phyloP scores from a whole-genome alignment of 2,329 filamentous ascomycete genomes.

The Colletotrichum caudatum region DNA sequence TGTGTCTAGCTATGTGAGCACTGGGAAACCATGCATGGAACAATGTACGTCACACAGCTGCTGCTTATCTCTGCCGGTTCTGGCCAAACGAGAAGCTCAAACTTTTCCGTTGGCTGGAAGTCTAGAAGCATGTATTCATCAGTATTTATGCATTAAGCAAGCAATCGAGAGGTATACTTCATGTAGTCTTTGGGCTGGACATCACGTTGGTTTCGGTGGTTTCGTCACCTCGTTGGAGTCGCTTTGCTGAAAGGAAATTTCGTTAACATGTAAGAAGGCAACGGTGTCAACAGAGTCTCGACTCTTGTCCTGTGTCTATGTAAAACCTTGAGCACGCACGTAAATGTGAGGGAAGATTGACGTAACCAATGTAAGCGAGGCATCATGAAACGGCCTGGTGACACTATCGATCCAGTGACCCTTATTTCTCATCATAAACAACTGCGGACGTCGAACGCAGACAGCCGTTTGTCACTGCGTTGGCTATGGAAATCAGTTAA shows the following conservation, averaged over 20 bases:
- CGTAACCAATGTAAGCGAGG: not conserved
- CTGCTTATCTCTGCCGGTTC: not conserved
- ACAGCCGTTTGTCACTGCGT: too few relatives aligned
- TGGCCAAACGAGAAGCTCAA: not conserved
- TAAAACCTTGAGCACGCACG: not conserved
- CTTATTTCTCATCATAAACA: not conserved
- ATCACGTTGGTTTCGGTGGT: not conserved
- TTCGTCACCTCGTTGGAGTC: not conserved
- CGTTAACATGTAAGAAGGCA: not conserved
- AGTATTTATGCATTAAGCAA: not conserved
- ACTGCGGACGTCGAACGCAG: too few relatives aligned
- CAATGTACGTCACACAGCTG: not conserved
- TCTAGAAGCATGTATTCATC: too few relatives aligned
- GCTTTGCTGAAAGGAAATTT: not conserved
- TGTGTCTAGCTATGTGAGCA: not conserved
- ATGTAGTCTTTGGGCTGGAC: not conserved
- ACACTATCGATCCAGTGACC: too few relatives aligned
- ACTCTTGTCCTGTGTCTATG: not conserved
- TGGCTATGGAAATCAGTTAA: too few relatives aligned
- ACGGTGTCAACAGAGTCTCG: not conserved
- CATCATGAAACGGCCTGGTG: not conserved
- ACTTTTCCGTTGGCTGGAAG: not conserved
- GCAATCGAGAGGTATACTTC: not conserved
- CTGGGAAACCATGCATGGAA: not conserved
- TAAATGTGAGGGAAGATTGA: not conserved